These are phyloP conservation scores for Kazachstania taianensis DNA, from an alignment of 805 yeast genomes.

Conservation along the genomic window DNA sequence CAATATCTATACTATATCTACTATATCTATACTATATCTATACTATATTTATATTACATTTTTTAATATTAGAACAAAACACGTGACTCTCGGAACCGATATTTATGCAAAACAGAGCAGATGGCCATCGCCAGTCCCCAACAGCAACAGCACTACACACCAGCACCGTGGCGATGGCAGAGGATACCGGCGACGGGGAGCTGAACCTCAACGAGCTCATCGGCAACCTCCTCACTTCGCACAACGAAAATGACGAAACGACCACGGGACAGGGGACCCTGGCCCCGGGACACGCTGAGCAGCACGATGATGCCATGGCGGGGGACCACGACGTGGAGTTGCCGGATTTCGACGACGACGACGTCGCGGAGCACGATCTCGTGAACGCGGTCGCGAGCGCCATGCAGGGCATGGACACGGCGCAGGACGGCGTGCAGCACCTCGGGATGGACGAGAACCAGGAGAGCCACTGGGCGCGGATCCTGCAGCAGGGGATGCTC, in stretches of 20 bases:
- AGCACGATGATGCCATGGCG: slow-evolving; percentile 1
- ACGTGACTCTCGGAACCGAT: too few relatives aligned
- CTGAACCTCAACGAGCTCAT: slow-evolving; percentile 27
- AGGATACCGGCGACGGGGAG: slow-evolving; percentile 13
- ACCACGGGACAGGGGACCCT: not conserved
- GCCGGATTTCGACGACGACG: slow-evolving; percentile 21
- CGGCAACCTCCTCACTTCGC: slow-evolving; percentile 24
- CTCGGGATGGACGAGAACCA: slow-evolving; percentile 10
- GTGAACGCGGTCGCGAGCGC: slow-evolving; percentile 35
- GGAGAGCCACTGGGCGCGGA: slow-evolving; percentile 20
- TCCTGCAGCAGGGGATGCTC: slow-evolving; percentile 23
- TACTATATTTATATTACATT: too few relatives aligned
- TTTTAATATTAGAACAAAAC: too few relatives aligned
- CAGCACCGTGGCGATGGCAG: slow-evolving; percentile 4
- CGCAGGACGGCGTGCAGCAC: not conserved
- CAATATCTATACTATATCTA: too few relatives aligned
- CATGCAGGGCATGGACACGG: slow-evolving; percentile 16
- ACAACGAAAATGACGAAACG: slow-evolving; percentile 9
- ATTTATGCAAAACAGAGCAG: too few relatives aligned
- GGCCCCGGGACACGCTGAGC: not conserved
- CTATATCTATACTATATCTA: too few relatives aligned
- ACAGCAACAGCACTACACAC: too few relatives aligned
- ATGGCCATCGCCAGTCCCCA: too few relatives aligned
- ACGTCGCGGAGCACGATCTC: slow-evolving; percentile 21
- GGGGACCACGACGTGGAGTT: slow-evolving; percentile 11